Conservation (phyloP, 139 green algal genomes). For the Desmodesmus armatus region DNA sequence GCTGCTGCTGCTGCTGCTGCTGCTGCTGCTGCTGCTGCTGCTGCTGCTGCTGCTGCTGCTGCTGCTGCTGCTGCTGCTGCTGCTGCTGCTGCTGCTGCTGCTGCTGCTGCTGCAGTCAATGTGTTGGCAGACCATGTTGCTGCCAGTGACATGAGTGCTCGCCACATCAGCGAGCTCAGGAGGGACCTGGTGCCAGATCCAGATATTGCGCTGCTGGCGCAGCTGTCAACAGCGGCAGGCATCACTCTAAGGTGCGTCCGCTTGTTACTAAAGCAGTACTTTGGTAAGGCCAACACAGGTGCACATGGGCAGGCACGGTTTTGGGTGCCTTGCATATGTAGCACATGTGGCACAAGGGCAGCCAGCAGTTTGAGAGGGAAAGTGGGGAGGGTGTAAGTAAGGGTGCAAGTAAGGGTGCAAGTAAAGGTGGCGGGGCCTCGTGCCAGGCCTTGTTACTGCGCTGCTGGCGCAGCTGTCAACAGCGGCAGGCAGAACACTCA, state of each 20-base stretch:
- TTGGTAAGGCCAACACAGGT: no score
- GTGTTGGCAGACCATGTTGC: conserved; percentile 60
- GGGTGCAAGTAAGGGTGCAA: no score
- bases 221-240: conserved; percentile 22
- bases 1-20: neutral
- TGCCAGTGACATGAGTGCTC: conserved; percentile 47
- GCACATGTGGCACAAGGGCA: no score
- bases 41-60: neutral
- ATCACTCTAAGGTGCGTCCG: conserved; percentile 15
- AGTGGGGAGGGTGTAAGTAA: no score
- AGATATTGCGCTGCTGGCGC: conserved; percentile 42
- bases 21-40: no score
- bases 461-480: conserved; percentile 38
- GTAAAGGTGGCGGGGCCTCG: conserved; percentile 7
- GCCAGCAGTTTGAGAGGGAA: no score
- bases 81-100: neutral
- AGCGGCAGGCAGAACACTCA: conserved; percentile 22
- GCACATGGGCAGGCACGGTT: no score
- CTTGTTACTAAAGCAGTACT: no score
- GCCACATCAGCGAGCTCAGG: conserved; percentile 49
- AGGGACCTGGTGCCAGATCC: conserved; percentile 33
- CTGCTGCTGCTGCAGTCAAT: conserved; percentile 55
- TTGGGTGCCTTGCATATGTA: no score
- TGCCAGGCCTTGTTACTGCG: conserved; percentile 37
- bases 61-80: neutral